Base-by-base conservation (phyloP, 139 green algal species). In the Chlorella sp. region DNA sequence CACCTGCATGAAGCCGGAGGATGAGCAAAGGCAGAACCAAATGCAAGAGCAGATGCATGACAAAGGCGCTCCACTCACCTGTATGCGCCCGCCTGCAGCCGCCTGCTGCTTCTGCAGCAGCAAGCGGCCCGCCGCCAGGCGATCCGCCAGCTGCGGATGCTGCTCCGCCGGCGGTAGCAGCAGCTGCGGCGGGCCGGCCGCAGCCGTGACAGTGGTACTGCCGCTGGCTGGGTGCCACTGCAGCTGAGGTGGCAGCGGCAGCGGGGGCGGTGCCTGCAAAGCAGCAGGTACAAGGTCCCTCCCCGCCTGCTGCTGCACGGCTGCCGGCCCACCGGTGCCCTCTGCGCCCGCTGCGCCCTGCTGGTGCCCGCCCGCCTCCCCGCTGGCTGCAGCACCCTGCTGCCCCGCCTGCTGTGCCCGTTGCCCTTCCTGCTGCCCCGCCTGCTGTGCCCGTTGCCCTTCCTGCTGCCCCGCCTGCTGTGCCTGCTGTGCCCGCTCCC, bases 41-140 rank as follows among this genome's bases (percentile, higher is more conserved):
- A 34, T 21, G 57, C 18, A 9, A 3, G 4, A 64, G 77, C 39
- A 34, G 7, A 0, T 11, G n/a, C 30, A 7, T 37, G 24, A 12
- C 0, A 61, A 21, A 36, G 11, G 22, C 26, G 48, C 22, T 3
- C 37, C 2, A 16, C 84, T 81, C 32, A 64, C 84, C 84, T 80
- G 84, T 2, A 88, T 69, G 28, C 64, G 40, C 1, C 40, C 84
- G 15, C 84, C 84, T 18, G 84, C 40, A 40, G 68, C 84, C 1
- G 84, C 84, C 60, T 78, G 64, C 84, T 81, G 84, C 84, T 81
- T 80, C 28, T 81, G 84, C 28, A 81, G 39, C 68, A 80, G 84
- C 42, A 88, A 40, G 66, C 68, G 84, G 39, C 84, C 84, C 4
- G 64, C 64, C 39, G 71, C 39, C 40, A 88, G 26, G 36, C 68